These are phyloP conservation scores for Fusarium verticillioides DNA, from an alignment of 2,329 filamentous ascomycete genomes.

Conservation along the genomic window DNA sequence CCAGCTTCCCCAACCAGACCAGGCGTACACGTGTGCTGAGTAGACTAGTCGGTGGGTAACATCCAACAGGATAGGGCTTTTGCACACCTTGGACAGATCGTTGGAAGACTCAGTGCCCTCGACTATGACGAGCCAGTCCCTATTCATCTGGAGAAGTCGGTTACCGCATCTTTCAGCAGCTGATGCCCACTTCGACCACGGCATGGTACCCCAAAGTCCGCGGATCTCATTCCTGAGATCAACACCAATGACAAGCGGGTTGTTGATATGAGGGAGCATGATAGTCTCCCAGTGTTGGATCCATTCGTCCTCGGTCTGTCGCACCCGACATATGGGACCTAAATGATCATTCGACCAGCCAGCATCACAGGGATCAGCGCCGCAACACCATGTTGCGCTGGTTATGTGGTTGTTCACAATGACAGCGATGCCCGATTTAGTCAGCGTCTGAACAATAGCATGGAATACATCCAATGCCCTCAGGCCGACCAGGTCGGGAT, in stretches of 20 bases:
- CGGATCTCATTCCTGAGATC: conserved; percentile 77
- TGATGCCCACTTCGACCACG: conserved; percentile 71
- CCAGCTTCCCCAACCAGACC: conserved; percentile 75
- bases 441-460: conserved; percentile 68
- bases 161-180: conserved; percentile 74
- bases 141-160: conserved; percentile 67
- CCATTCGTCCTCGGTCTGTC: conserved; percentile 73
- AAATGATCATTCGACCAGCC: conserved; percentile 75
- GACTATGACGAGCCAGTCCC: conserved; percentile 74
- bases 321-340: conserved; percentile 67
- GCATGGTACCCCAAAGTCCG: conserved; percentile 75
- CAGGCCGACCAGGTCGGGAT: conserved; percentile 67
- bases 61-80: conserved; percentile 67
- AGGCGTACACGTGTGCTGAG: conserved; percentile 74
- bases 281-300: conserved; percentile 73
- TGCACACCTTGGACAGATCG: conserved; percentile 66
- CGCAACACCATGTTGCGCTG: conserved; percentile 75
- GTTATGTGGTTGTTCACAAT: conserved; percentile 80
- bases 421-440: conserved; percentile 70
- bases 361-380: conserved; percentile 73
- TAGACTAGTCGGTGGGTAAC: conserved; percentile 69
- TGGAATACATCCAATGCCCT: conserved; percentile 70
- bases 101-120: conserved; percentile 76
- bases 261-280: conserved; percentile 68
- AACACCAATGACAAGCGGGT: conserved; percentile 71